Conservation (phyloP, 768 basidiomycete species). For the Trichaptum fuscoviolaceum region DNA sequence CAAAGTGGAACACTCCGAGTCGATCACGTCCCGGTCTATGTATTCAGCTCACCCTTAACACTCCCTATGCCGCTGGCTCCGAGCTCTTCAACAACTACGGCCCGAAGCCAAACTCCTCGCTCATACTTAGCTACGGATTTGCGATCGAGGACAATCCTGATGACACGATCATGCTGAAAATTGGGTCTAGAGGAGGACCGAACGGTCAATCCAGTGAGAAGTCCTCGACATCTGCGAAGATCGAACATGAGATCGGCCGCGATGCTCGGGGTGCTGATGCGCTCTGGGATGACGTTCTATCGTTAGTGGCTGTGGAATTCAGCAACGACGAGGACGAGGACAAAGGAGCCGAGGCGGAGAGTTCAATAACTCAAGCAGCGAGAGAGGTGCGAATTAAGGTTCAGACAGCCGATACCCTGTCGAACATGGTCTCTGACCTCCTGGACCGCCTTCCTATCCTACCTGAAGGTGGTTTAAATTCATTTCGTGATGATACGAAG, state of each 20-base stretch:
- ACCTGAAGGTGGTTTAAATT: conserved; percentile 12
- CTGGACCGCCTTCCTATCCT: conserved; percentile 44
- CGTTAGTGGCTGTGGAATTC: conserved; percentile 24
- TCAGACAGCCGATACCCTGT: conserved; percentile 59
- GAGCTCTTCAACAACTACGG: conserved; percentile 93
- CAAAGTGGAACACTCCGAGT: conserved; percentile 25
- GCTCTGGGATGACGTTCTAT: conserved; percentile 52
- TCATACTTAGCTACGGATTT: conserved; percentile 92
- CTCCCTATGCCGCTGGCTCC: conserved; percentile 30
- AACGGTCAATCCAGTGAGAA: conserved; percentile 12
- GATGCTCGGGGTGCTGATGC: conserved; percentile 47
- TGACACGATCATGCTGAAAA: conserved; percentile 77
- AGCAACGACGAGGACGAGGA: conserved; percentile 23
- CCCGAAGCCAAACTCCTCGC: conserved; percentile 82
- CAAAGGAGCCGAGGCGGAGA: conserved; percentile 17
- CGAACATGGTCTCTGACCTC: conserved; percentile 57
- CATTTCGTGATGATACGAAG: conserved; percentile 6
- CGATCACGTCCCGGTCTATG: conserved; percentile 22
- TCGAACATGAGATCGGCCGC: conserved; percentile 62
- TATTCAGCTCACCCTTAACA: conserved; percentile 62
- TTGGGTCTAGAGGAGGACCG: conserved; percentile 44
- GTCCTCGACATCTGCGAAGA: conserved; percentile 15
- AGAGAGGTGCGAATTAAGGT: conserved; percentile 44
- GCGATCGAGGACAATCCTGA: conserved; percentile 73
- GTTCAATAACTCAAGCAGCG: conserved; percentile 27